phyloP scores from a whole-genome alignment of 1,139 yeast species.

The Hyphopichia khmerensis region DNA sequence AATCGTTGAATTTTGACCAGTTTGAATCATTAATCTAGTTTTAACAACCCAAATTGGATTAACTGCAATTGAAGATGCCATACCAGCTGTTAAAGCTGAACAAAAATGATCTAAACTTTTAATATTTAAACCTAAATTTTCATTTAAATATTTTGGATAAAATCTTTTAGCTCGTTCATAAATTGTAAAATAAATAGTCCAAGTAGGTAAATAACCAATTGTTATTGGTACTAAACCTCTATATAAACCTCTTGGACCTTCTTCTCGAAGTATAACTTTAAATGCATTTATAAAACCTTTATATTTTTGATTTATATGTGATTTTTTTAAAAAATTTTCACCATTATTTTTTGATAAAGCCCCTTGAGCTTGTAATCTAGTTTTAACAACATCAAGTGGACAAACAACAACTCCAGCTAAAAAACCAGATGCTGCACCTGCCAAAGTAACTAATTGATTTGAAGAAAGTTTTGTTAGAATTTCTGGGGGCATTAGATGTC shows the following conservation, averaged over 20 bases:
- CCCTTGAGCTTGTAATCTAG: conserved; percentile 48
- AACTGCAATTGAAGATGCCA: conserved; percentile 79
- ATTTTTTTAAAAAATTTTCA: not conserved
- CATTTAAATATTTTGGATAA: conserved; percentile 25
- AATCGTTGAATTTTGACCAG: conserved; percentile 46
- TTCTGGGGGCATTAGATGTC: conserved; percentile 21
- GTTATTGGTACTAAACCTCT: conserved; percentile 90
- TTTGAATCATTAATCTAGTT: conserved; percentile 89
- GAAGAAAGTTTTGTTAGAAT: conserved; percentile 24
- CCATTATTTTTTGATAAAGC: conserved; percentile 9
- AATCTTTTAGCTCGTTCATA: conserved; percentile 73
- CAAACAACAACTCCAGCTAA: conserved; percentile 48
- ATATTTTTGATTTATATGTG: conserved; percentile 32
- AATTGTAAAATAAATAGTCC: conserved; percentile 93
- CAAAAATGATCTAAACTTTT: conserved; percentile 65
- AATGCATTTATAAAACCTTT: conserved; percentile 63
- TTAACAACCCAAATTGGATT: conserved; percentile 98
- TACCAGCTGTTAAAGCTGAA: conserved; percentile 89
- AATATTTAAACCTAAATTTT: conserved; percentile 30
- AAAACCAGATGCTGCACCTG: conserved; percentile 49
- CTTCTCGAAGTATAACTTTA: conserved; percentile 63
- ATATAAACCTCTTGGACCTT: conserved; percentile 81
- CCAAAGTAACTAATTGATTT: conserved; percentile 38
- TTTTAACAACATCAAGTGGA: conserved; percentile 48
- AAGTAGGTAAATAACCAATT: conserved; percentile 92